Evolutionary conservation across 116 monocot genomes (phyloP).

Genomic region (Phalaenopsis hybrid): DNA sequence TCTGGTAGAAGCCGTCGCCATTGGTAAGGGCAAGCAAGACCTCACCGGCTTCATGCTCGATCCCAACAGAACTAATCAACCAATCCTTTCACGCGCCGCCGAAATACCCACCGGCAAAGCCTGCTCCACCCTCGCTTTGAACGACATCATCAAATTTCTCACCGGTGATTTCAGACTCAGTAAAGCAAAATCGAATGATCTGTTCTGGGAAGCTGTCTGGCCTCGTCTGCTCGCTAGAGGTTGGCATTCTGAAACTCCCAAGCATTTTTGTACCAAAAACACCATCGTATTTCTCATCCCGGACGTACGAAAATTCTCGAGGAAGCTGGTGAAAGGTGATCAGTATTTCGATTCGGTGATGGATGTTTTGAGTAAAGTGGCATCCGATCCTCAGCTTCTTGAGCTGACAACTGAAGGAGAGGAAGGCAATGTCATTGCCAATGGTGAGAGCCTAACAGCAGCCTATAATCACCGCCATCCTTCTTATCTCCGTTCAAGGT

Average conservation of each 20-base stretch:
- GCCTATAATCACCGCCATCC: not conserved
- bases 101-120: slow-evolving; percentile 44
- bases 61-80: slow-evolving; percentile 20
- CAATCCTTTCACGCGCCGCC: not conserved
- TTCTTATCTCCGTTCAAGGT: slow-evolving; percentile 18
- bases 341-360: slow-evolving; percentile 65
- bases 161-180: slow-evolving; percentile 42
- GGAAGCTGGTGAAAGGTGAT: slow-evolving; percentile 40
- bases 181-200: slow-evolving; percentile 47
- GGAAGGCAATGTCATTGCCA: no score
- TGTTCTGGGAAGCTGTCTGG: slow-evolving; percentile 56
- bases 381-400: slow-evolving; percentile 41
- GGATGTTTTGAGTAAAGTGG: slow-evolving; percentile 51
- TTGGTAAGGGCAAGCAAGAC: slow-evolving; percentile 50
- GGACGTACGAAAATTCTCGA: slow-evolving; percentile 39
- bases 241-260: slow-evolving; percentile 48
- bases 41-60: slow-evolving; percentile 27
- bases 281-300: slow-evolving; percentile 47
- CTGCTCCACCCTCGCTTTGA: slow-evolving; percentile 25
- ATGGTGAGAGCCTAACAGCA: no score
- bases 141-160: slow-evolving; percentile 35
- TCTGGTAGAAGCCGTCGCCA: slow-evolving; percentile 25
- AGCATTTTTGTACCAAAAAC: slow-evolving; percentile 26
- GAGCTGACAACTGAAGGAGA: slow-evolving; percentile 22
- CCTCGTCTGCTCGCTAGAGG: slow-evolving; percentile 50